phyloP scores from a whole-genome alignment of 352 stramenopile species.

The Globisporangium nagaii region DNA sequence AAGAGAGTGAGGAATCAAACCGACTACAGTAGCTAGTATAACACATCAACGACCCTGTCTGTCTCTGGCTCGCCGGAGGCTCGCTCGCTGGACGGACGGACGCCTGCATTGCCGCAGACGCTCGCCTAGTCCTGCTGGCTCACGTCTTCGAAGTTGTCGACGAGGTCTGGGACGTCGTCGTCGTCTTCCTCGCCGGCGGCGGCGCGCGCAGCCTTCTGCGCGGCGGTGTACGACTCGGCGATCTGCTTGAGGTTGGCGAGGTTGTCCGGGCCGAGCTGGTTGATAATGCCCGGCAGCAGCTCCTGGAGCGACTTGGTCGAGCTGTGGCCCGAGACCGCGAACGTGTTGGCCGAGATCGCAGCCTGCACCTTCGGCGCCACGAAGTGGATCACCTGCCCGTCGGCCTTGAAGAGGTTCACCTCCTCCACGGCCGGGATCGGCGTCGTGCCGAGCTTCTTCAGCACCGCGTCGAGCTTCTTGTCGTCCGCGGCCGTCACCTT shows the following conservation, averaged over 20 bases:
- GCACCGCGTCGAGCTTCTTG: constrained; percentile 95
- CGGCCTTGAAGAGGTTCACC: constrained; percentile 99
- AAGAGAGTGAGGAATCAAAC: constrained; percentile 4
- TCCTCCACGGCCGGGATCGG: constrained; percentile 98
- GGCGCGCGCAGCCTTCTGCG: constrained; percentile 74
- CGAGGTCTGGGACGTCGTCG: constrained; percentile 96
- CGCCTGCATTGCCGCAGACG: too few species aligned
- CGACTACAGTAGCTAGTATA: constrained; percentile 20
- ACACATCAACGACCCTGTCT: constrained; percentile 17
- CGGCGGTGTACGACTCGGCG: constrained; percentile 83
- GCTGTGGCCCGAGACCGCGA: constrained; percentile 93
- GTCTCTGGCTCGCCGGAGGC: not conserved
- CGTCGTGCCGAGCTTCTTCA: constrained; percentile 98
- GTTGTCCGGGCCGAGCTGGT: constrained; percentile 97
- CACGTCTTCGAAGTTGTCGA: constrained; percentile 98
- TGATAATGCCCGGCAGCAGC: constrained; percentile 97
- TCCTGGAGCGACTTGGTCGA: constrained; percentile 98
- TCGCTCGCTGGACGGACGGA: too few species aligned
- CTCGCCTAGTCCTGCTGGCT: constrained; percentile 84
- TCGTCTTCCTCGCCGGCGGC: constrained; percentile 86
- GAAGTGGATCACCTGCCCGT: constrained; percentile 99
- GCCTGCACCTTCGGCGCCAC: constrained; percentile 97
- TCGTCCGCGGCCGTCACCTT: constrained; percentile 93
- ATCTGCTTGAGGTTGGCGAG: constrained; percentile 94
- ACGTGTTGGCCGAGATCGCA: constrained; percentile 97